phyloP scores from a whole-genome alignment of 1,284 basidiomycete genomes.

The Ustilago curta region DNA sequence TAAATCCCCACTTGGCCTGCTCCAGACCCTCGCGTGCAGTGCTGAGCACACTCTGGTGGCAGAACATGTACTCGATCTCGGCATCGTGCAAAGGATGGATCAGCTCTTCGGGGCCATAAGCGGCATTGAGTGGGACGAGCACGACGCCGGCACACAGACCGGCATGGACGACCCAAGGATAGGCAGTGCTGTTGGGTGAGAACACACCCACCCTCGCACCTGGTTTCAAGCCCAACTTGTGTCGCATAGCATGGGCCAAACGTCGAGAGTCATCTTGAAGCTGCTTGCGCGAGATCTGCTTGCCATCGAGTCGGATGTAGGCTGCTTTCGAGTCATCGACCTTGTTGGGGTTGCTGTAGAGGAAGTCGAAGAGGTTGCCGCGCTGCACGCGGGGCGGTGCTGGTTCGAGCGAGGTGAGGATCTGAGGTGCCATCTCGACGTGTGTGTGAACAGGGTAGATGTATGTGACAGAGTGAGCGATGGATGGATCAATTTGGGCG shows the following conservation, averaged over 20 bases:
- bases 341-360: conserved; percentile 56
- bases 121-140: conserved; percentile 60
- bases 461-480: too few relatives aligned
- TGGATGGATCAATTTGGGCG: neutral
- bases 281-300: conserved; percentile 51
- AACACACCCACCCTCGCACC: conserved; percentile 62
- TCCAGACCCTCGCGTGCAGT: conserved; percentile 54
- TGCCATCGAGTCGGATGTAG: conserved; percentile 60
- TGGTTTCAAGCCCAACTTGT: conserved; percentile 53
- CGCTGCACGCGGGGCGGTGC: conserved; percentile 33
- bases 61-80: conserved; percentile 56
- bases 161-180: conserved; percentile 56
- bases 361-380: conserved; percentile 56
- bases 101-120: conserved; percentile 64
- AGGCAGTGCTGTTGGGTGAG: conserved; percentile 64
- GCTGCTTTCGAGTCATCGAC: conserved; percentile 45
- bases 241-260: conserved; percentile 53
- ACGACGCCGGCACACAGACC: conserved; percentile 55
- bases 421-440: conserved; percentile 49
- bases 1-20: conserved; percentile 34
- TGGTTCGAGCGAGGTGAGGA: conserved; percentile 45
- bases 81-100: conserved; percentile 61
- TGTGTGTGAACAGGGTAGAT: neutral
- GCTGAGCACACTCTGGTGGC: conserved; percentile 48
- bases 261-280: conserved; percentile 46